Conservation (phyloP, 2,329 filamentous ascomycete genomes). For the Penicillium hesseltinei region DNA sequence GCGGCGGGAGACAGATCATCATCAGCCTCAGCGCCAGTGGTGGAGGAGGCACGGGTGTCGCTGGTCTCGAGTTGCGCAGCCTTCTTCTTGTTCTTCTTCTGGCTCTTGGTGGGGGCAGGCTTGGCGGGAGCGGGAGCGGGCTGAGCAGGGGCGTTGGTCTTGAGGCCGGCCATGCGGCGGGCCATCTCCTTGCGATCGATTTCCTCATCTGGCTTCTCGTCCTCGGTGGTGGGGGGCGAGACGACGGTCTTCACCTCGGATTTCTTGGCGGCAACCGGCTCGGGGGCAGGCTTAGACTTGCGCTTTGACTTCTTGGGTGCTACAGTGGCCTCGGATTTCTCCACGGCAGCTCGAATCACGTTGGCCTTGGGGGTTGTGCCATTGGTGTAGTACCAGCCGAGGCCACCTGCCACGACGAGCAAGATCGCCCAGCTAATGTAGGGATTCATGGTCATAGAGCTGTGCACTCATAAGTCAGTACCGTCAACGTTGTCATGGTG, state of each 20-base stretch:
- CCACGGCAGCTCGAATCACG: conserved; percentile 29
- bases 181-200: conserved; percentile 75
- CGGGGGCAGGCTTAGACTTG: conserved; percentile 34
- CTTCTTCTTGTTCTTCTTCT: conserved; percentile 73
- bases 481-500: not conserved
- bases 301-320: conserved; percentile 44
- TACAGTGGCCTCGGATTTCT: conserved; percentile 35
- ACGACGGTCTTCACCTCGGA: conserved; percentile 32
- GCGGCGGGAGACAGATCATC: conserved; percentile 71
- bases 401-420: conserved; percentile 41
- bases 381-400: conserved; percentile 45
- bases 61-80: conserved; percentile 48
- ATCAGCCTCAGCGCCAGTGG: conserved; percentile 71
- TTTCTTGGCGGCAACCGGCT: conserved; percentile 30
- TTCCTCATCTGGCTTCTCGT: conserved; percentile 53
- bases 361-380: conserved; percentile 34
- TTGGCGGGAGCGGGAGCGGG: conserved; percentile 56
- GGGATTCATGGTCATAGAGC: conserved; percentile 42
- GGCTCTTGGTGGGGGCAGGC: conserved; percentile 40
- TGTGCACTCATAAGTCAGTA: conserved; percentile 13
- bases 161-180: conserved; percentile 66
- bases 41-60: conserved; percentile 65
- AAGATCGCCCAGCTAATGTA: conserved; percentile 47
- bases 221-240: conserved; percentile 29
- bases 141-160: conserved; percentile 55